These are phyloP conservation scores for Didymella pomorum DNA, from an alignment of 2,329 filamentous ascomycete species.

Conservation along the genomic window DNA sequence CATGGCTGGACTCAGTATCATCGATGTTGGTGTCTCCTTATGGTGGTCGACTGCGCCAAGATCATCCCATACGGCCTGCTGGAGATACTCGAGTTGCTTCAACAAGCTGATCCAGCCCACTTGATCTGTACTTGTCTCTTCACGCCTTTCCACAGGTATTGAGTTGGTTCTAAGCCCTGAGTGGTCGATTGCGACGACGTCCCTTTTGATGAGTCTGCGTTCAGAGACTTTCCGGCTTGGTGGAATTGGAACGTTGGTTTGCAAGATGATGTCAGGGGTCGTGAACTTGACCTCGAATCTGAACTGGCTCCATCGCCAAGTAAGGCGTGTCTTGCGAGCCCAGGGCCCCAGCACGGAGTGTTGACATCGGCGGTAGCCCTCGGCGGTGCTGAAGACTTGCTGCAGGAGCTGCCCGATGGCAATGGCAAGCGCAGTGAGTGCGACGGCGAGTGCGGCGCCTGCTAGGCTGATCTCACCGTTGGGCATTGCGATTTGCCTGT, in stretches of 20 bases:
- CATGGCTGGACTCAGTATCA: conserved; percentile 3
- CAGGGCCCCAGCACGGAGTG: conserved; percentile 13
- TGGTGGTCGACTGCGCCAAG: background rate
- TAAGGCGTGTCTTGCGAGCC: conserved; percentile 6
- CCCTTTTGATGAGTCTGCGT: background rate
- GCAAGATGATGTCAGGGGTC: conserved; percentile 17
- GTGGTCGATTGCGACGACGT: background rate
- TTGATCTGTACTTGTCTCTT: conserved; percentile 9
- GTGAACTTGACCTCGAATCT: conserved; percentile 21
- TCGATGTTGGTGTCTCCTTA: background rate
- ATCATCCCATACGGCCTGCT: background rate
- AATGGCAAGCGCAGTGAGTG: conserved; percentile 19
- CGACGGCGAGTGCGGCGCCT: conserved; percentile 3
- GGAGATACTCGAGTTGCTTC: conserved; percentile 8
- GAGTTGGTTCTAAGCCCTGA: background rate
- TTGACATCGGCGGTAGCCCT: conserved; percentile 24
- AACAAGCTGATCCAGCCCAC: conserved; percentile 8
- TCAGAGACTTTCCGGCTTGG: background rate
- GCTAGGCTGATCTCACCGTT: background rate
- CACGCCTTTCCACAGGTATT: background rate
- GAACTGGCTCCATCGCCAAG: conserved; percentile 11
- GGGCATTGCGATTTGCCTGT: no score
- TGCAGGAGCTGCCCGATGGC: conserved; percentile 10
- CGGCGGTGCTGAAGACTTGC: conserved; percentile 23
- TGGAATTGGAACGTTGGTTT: background rate